These are phyloP conservation scores for Aureobasidium leucospermi DNA, from an alignment of 2,329 filamentous ascomycete genomes.

Conservation along the genomic window DNA sequence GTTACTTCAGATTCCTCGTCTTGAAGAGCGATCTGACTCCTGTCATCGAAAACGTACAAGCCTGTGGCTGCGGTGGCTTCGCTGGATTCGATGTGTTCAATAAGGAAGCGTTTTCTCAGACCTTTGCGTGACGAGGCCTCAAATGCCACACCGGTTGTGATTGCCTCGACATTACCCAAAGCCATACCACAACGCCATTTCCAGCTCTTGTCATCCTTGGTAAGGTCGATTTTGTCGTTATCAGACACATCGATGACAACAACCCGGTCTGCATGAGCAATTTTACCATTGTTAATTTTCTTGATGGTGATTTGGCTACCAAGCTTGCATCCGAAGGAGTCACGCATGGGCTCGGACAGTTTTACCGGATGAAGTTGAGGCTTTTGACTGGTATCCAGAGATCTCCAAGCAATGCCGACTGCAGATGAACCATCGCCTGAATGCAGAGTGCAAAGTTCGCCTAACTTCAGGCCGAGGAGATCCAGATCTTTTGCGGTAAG, in stretches of 20 bases:
- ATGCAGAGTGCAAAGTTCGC: conserved; percentile 51
- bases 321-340: conserved; percentile 64
- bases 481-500: conserved; percentile 50
- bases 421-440: conserved; percentile 38
- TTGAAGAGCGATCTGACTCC: conserved; percentile 23
- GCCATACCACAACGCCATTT: conserved; percentile 20
- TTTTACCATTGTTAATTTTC: conserved; percentile 38
- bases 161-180: conserved; percentile 52
- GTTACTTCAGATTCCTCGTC: conserved; percentile 15
- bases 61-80: neutral
- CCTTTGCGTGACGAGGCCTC: conserved; percentile 54
- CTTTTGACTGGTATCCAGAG: conserved; percentile 44
- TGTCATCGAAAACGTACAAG: conserved; percentile 18
- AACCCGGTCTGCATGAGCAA: conserved; percentile 52
- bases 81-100: conserved; percentile 46
- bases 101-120: conserved; percentile 54
- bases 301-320: conserved; percentile 61
- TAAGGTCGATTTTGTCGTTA: conserved; percentile 19
- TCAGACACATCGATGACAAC: conserved; percentile 50
- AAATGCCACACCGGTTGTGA: conserved; percentile 64
- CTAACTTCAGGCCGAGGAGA: conserved; percentile 47
- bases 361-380: conserved; percentile 62
- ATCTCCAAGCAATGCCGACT: conserved; percentile 57
- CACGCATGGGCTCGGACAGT: conserved; percentile 66
- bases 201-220: conserved; percentile 30